Percentiles rank a stretch among this genome's conserved stretches.
These are phyloP conservation scores for Tulasnella sp. DNA, from an alignment of 768 basidiomycete species.

Conservation along the genomic window DNA sequence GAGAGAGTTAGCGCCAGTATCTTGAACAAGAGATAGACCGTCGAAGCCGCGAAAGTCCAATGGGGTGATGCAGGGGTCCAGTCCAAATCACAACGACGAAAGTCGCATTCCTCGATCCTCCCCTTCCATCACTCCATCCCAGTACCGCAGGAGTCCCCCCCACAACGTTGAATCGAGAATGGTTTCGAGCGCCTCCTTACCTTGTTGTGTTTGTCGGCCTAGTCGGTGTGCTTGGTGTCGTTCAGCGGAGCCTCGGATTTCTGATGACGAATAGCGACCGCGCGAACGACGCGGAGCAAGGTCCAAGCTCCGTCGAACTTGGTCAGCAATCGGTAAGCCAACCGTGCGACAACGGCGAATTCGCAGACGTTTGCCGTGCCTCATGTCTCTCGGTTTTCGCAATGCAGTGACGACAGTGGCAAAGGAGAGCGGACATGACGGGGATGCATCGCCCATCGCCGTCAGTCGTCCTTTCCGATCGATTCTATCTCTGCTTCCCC, in stretches of 20 bases:
- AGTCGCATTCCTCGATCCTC: neutral
- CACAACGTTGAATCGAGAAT: neutral
- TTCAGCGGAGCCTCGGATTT: neutral
- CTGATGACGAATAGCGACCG: neutral
- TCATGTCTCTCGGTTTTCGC: neutral
- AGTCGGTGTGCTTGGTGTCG: neutral
- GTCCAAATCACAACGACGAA: neutral
- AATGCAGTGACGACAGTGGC: neutral
- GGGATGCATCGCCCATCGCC: slow-evolving; percentile 9
- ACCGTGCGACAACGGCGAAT: neutral
- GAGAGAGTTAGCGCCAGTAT: neutral
- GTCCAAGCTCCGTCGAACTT: neutral
- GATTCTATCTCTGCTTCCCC: neutral
- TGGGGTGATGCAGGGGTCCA: neutral
- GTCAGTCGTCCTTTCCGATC: neutral
- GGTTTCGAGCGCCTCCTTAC: neutral
- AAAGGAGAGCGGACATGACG: neutral
- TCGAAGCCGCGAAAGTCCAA: neutral
- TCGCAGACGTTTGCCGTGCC: neutral
- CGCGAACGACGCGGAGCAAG: neutral
- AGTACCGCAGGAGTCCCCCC: neutral
- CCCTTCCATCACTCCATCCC: neutral
- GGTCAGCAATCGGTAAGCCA: neutral
- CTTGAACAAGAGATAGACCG: neutral
- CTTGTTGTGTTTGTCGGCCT: neutral